A percentile compares a stretch with the other conserved stretches of the same genome.
These are phyloP conservation scores for Chalara sp. DNA, from an alignment of 2,329 filamentous ascomycete species.

Conservation along the genomic window DNA sequence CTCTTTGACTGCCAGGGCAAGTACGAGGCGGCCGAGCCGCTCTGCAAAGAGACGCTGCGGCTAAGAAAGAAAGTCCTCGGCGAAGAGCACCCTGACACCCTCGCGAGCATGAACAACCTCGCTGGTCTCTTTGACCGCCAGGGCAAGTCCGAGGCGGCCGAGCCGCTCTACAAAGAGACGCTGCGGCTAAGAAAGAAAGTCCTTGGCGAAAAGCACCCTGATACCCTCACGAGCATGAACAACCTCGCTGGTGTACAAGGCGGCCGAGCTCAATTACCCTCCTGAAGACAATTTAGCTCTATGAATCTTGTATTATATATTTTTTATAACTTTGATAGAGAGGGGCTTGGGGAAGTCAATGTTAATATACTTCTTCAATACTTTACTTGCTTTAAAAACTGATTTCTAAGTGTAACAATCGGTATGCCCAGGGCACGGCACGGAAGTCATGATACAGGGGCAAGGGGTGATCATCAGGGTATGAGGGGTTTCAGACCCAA, in stretches of 20 bases:
- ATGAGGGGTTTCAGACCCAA: too few relatives aligned
- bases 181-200: not conserved
- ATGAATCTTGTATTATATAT: too few relatives aligned
- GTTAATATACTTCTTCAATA: too few relatives aligned
- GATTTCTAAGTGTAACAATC: too few relatives aligned
- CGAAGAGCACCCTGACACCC: not conserved
- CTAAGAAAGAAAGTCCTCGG: not conserved
- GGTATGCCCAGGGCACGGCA: too few relatives aligned
- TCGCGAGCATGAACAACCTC: slow-evolving; percentile 1
- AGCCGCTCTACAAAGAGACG: not conserved
- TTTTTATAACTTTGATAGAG: too few relatives aligned
- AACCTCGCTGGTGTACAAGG: not conserved
- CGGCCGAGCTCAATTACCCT: too few relatives aligned
- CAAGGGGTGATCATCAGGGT: too few relatives aligned
- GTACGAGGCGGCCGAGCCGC: not conserved
- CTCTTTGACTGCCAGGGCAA: slow-evolving; percentile 1
- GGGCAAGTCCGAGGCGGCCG: not conserved
- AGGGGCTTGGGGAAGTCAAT: too few relatives aligned
- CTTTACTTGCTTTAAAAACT: too few relatives aligned
- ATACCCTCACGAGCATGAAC: slow-evolving; percentile 1
- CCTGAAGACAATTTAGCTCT: too few relatives aligned
- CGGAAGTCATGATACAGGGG: too few relatives aligned
- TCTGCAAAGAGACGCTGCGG: not conserved
- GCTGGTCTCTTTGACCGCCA: not conserved
- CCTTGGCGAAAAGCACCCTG: not conserved